Conservation (phyloP, 208 protist genomes). For the Acanthamoeba royreba region DNA sequence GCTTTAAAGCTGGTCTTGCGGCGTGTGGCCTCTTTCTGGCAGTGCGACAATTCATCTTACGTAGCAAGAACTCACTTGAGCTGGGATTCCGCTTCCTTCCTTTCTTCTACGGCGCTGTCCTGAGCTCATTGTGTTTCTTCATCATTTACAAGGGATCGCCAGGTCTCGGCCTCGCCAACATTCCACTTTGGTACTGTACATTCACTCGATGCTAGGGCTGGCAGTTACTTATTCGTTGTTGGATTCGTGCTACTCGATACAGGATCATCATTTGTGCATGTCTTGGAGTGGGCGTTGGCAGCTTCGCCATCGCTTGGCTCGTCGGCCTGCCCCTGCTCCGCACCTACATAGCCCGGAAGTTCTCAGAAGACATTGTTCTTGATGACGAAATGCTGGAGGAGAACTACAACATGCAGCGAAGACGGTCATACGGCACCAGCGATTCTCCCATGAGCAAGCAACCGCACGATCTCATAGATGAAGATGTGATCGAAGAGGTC, state of each 20-base stretch:
- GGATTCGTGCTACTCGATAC: neutral
- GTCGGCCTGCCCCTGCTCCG: neutral
- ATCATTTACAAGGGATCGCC: conserved; percentile 28
- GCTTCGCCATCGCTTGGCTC: neutral
- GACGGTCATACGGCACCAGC: no score
- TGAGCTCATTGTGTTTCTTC: neutral
- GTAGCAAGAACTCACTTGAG: neutral
- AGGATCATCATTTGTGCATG: neutral
- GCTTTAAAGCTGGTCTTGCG: neutral
- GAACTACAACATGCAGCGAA: no score
- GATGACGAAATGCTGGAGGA: no score
- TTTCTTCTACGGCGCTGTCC: neutral
- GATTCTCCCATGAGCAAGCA: no score
- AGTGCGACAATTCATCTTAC: neutral
- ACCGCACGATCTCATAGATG: no score
- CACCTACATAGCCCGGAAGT: neutral
- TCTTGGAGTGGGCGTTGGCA: neutral
- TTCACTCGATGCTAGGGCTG: neutral
- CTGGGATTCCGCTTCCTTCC: neutral
- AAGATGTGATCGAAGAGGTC: neutral
- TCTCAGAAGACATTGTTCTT: neutral
- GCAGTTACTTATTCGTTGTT: neutral
- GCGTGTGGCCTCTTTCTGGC: neutral
- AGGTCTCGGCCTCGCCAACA: neutral
- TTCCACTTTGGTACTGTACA: neutral